phyloP scores from a whole-genome alignment of 768 basidiomycete genomes.

The Russula griseocarnosa region DNA sequence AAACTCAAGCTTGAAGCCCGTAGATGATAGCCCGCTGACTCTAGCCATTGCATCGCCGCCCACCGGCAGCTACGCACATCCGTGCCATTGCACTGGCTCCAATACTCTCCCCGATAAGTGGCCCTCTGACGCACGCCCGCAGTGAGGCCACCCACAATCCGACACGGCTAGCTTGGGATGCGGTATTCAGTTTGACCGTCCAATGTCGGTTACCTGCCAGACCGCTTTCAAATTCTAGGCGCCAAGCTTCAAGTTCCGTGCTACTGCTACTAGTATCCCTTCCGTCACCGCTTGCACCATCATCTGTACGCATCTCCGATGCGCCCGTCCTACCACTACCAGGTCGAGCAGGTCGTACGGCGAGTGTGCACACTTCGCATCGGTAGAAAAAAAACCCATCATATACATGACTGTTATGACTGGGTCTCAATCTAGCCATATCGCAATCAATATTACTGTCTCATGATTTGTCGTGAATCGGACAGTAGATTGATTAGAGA shows the following conservation, averaged over 20 bases:
- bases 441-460: no score
- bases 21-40: constrained; percentile 35
- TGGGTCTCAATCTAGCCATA: no score
- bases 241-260: no score
- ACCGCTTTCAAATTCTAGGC: no score
- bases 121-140: not conserved
- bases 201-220: no score
- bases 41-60: constrained; percentile 19
- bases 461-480: not conserved
- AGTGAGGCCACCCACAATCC: not conserved
- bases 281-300: no score
- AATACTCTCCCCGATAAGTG: not conserved
- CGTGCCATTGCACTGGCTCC: not conserved
- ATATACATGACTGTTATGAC: no score
- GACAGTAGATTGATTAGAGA: constrained; percentile 32
- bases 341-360: constrained; percentile 14
- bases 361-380: no score
- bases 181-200: constrained; percentile 27
- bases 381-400: no score
- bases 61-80: not conserved
- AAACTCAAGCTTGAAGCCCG: constrained; percentile 5
- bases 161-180: constrained; percentile 23
- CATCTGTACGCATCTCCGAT: no score
- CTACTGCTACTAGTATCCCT: no score
- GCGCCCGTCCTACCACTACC: no score